phyloP scores from a whole-genome alignment of 177 flowering plant species.

The Viscum album region DNA sequence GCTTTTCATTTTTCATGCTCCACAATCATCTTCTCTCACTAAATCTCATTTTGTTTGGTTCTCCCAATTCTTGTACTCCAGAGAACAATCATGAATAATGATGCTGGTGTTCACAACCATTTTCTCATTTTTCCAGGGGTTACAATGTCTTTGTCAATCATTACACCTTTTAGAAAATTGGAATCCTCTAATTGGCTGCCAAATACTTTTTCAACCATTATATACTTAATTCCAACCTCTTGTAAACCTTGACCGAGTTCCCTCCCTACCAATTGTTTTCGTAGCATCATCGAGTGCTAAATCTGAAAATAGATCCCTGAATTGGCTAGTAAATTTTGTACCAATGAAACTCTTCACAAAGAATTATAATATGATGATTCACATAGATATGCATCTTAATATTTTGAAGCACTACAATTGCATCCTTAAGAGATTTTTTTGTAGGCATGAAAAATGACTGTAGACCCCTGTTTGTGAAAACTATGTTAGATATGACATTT shows the following conservation, averaged over 20 bases:
- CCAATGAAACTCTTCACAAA: conserved; percentile 84
- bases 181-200: conserved; percentile 96
- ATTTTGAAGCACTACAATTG: conserved; percentile 75
- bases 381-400: conserved; percentile 70
- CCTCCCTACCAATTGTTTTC: conserved; percentile 74
- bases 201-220: conserved; percentile 87
- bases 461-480: conserved; percentile 95
- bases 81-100: conserved; percentile 81
- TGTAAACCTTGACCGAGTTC: conserved; percentile 83
- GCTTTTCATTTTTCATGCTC: conserved; percentile 84
- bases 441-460: conserved; percentile 89
- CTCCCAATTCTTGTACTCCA: conserved; percentile 94
- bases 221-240: conserved; percentile 85
- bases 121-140: conserved; percentile 96
- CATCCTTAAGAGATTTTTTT: conserved; percentile 84
- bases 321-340: conserved; percentile 88
- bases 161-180: conserved; percentile 74
- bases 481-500: conserved; percentile 92
- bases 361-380: conserved; percentile 56
- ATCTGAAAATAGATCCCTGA: conserved; percentile 90
- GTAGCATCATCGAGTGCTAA: conserved; percentile 83
- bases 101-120: conserved; percentile 80
- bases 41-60: conserved; percentile 95
- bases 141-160: conserved; percentile 90
- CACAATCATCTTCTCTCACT: conserved; percentile 89